phyloP scores from a whole-genome alignment of 2,329 filamentous ascomycete species.

The Verticillium zaregamsianum region DNA sequence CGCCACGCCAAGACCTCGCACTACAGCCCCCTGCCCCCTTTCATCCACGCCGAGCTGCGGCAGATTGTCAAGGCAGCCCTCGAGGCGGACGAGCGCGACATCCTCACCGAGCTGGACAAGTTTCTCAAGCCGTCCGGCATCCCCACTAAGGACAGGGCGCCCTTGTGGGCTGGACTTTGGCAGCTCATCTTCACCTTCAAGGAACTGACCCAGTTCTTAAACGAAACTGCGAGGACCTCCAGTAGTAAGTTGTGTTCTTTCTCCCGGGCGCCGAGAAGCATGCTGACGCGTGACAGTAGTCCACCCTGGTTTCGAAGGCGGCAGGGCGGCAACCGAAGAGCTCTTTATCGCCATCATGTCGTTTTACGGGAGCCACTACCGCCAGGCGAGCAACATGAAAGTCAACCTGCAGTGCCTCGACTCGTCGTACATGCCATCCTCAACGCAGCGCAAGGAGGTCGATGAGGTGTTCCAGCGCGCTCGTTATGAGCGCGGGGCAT shows the following conservation, averaged over 20 bases:
- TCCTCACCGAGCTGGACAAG: slow-evolving; percentile 35
- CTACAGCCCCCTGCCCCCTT: slow-evolving; percentile 24
- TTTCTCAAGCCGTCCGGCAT: slow-evolving; percentile 18
- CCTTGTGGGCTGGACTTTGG: slow-evolving; percentile 46
- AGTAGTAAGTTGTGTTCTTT: neutral
- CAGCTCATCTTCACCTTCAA: slow-evolving; percentile 45
- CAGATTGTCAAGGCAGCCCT: slow-evolving; percentile 33
- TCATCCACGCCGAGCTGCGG: slow-evolving; percentile 35
- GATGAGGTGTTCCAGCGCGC: slow-evolving; percentile 1
- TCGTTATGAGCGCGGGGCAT: neutral
- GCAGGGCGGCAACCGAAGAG: neutral
- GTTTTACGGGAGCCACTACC: slow-evolving; percentile 17
- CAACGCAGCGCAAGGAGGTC: neutral
- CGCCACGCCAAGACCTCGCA: slow-evolving; percentile 18
- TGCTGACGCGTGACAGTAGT: slow-evolving; percentile 1
- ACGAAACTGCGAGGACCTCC: slow-evolving; percentile 7
- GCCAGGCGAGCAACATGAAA: slow-evolving; percentile 12
- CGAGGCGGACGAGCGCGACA: slow-evolving; percentile 31
- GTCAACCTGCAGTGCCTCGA: slow-evolving; percentile 6
- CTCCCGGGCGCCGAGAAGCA: neutral
- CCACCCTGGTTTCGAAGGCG: neutral
- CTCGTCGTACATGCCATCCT: neutral
- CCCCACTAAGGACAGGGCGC: slow-evolving; percentile 30
- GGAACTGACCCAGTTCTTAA: slow-evolving; percentile 30
- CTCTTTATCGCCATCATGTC: slow-evolving; percentile 15